Conservation (phyloP, 1,284 basidiomycete species). For the Volvariella volvacea region DNA sequence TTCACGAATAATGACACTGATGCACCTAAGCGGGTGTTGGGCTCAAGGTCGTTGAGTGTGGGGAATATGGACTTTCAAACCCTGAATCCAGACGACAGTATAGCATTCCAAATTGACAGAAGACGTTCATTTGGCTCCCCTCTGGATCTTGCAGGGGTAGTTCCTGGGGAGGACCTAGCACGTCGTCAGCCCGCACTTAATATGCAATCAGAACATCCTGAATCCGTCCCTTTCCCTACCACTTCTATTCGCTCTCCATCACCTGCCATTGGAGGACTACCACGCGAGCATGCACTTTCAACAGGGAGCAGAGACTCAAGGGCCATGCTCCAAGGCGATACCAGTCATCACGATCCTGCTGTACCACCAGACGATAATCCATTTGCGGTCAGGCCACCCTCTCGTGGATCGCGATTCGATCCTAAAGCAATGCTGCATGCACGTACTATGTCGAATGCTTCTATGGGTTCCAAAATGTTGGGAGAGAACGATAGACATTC, state of each 20-base stretch:
- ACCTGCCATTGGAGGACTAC: slow-evolving; percentile 29
- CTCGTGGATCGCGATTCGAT: slow-evolving; percentile 64
- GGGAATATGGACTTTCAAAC: slow-evolving; percentile 25
- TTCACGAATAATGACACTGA: slow-evolving; percentile 24
- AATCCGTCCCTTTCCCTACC: slow-evolving; percentile 60
- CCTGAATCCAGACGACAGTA: slow-evolving; percentile 30
- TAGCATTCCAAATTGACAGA: slow-evolving; percentile 23
- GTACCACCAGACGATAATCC: slow-evolving; percentile 48
- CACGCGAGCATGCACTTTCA: slow-evolving; percentile 39
- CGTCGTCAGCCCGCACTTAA: slow-evolving; percentile 41
- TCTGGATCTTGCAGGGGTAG: slow-evolving; percentile 43
- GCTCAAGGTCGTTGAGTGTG: slow-evolving; percentile 55
- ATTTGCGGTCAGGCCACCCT: slow-evolving; percentile 55
- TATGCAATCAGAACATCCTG: slow-evolving; percentile 30
- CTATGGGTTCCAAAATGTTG: slow-evolving; percentile 56
- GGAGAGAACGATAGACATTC: slow-evolving; percentile 49
- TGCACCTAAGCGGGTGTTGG: slow-evolving; percentile 17
- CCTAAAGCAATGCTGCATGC: slow-evolving; percentile 53
- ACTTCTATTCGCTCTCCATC: slow-evolving; percentile 47
- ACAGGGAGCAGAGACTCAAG: slow-evolving; percentile 41
- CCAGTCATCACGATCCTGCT: slow-evolving; percentile 11
- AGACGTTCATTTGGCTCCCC: slow-evolving; percentile 48
- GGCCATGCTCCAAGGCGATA: slow-evolving; percentile 24
- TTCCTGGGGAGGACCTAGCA: slow-evolving; percentile 28
- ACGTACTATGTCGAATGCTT: slow-evolving; percentile 60